Base-by-base conservation (phyloP, 176 grass and related monocot species). In the barley (Hordeum vulgare) region DNA sequence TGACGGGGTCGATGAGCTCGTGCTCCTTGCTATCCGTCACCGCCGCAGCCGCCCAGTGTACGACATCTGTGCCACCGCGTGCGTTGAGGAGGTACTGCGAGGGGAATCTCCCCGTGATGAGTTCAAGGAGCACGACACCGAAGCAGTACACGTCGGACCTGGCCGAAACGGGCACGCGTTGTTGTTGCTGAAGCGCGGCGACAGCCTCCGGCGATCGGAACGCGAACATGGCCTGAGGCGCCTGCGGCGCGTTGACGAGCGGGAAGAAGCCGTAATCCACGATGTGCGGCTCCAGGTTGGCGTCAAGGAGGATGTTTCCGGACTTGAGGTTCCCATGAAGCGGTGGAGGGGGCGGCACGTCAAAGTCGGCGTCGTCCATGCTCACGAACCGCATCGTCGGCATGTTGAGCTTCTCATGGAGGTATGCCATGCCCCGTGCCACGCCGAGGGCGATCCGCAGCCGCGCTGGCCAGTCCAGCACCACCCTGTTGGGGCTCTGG, bases 241-340 rank as follows among this genome's bases (percentile, higher is more conserved):
- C 83, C 82, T 90, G 90, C 25, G 87, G 24, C 11, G 54, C 0
- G 83, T 91, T 86, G 64, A 94, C 79, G 27, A 94, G 80, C 20
- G 85, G 85, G 57, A 80, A 71, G 85, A 94, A 85, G 37, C 90
- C 87, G 79, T 81, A 87, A 87, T 92, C 93, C 29, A 83, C 85
- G 26, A 94, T 53, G 24, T 63, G 67, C 1, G 90, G 90, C 80
- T 90, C 81, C 79, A 94, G 74, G 40, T 73, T n/a, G 17, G 35
- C 64, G 49, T 63, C 82, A 6, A 94, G 93, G 25, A 94, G 93
- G 82, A 94, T 66, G 85, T 94, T 94, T 1, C 90, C 90, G 1
- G 93, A 94, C 87, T 94, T 94, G 58, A 94, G 87, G 85, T 92
- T 94, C 44, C 93, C 93, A 65, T 94, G 93, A 21, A 82, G 85